These are phyloP conservation scores for Sesbania bispinosa DNA, from an alignment of 306 rosid species.

Conservation along the genomic window DNA sequence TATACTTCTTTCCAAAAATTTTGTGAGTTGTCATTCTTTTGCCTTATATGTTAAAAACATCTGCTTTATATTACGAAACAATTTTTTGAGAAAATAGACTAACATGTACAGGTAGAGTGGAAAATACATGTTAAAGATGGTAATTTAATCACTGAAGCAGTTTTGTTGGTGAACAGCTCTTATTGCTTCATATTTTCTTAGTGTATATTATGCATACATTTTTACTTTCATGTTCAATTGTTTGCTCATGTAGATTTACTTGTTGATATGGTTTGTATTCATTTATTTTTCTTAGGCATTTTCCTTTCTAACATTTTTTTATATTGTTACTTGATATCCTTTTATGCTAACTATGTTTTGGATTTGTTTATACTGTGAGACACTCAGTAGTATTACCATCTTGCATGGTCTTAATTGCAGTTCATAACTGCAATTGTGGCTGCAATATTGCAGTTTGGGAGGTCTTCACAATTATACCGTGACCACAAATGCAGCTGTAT, in stretches of 20 bases:
- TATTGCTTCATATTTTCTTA: neutral
- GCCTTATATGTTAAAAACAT: neutral
- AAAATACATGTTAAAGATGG: neutral
- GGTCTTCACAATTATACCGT: neutral
- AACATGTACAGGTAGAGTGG: neutral
- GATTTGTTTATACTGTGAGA: neutral
- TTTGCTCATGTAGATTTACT: neutral
- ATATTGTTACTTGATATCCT: neutral
- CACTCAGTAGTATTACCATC: neutral
- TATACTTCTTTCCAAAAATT: neutral
- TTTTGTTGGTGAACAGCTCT: neutral
- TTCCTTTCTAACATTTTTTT: neutral
- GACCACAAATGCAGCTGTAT: neutral
- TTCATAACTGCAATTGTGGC: neutral
- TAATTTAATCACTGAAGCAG: neutral
- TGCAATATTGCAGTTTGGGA: neutral
- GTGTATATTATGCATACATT: neutral
- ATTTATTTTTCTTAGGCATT: neutral
- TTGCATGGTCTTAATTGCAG: neutral
- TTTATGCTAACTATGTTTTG: neutral
- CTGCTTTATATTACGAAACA: neutral
- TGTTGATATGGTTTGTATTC: neutral
- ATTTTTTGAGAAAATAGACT: neutral
- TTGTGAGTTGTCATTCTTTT: neutral
- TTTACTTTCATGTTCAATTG: too few relatives aligned